These are phyloP conservation scores for Trichophyton simii DNA, from an alignment of 2,329 filamentous ascomycete genomes.

Conservation along the genomic window DNA sequence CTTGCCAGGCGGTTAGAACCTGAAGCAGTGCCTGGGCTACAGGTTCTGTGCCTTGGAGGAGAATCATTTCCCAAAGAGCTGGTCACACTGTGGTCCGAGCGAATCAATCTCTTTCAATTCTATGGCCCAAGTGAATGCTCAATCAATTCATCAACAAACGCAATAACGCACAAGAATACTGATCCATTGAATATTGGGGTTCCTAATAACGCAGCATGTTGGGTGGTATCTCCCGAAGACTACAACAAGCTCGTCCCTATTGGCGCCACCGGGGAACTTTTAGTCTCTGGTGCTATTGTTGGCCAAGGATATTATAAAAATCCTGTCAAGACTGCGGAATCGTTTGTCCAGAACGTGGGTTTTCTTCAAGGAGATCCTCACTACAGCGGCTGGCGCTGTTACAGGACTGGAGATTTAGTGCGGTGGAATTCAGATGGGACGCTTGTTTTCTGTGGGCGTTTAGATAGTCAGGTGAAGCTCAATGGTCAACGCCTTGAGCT, in stretches of 20 bases:
- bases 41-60: conserved; percentile 27
- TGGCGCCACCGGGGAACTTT: conserved; percentile 19
- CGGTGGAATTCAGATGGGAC: conserved; percentile 16
- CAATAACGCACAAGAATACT: conserved; percentile 3
- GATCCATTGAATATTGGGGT: conserved; percentile 7
- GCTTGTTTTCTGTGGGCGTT: conserved; percentile 2
- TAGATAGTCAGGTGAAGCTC: conserved; percentile 6
- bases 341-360: conserved; percentile 16
- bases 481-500: conserved; percentile 8
- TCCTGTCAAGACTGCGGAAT: conserved; percentile 18
- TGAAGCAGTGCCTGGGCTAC: conserved; percentile 20
- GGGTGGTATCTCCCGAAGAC: conserved; percentile 17
- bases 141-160: conserved; percentile 11
- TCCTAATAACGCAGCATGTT: conserved; percentile 9
- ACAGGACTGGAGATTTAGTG: conserved; percentile 25
- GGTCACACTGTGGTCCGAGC: conserved; percentile 20
- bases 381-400: conserved; percentile 14
- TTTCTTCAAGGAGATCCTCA: conserved; percentile 19
- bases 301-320: conserved; percentile 27
- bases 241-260: conserved; percentile 13
- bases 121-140: conserved; percentile 18
- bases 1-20: conserved; percentile 22
- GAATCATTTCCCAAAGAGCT: conserved; percentile 25
- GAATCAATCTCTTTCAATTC: conserved; percentile 9
- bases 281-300: conserved; percentile 25